These are phyloP conservation scores for Thraustochytrium striatum DNA, from an alignment of 352 stramenopile species.

Conservation along the genomic window DNA sequence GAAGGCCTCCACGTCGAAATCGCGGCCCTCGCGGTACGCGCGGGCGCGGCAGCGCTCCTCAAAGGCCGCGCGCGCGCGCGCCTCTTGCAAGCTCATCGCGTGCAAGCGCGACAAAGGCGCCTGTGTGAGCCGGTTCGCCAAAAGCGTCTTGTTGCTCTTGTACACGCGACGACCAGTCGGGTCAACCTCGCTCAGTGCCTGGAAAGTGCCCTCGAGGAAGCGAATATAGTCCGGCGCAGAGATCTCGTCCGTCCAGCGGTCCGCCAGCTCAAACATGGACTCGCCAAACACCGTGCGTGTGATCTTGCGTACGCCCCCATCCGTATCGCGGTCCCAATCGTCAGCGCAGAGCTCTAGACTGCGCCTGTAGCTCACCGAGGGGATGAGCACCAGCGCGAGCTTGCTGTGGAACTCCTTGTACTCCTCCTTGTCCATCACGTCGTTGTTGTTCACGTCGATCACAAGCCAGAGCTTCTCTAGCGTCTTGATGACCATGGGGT, in stretches of 20 bases:
- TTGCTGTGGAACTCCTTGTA: conserved; percentile 43
- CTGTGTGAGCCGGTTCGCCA: neutral
- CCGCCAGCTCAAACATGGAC: conserved; percentile 42
- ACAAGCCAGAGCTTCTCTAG: conserved; percentile 29
- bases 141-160: neutral
- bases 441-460: conserved; percentile 37
- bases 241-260: conserved; percentile 43
- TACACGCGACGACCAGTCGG: conserved; percentile 11
- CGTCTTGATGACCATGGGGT: conserved; percentile 15
- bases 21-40: conserved; percentile 6
- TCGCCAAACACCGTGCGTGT: conserved; percentile 20
- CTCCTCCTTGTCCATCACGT: conserved; percentile 20
- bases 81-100: neutral
- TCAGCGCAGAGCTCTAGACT: conserved; percentile 19
- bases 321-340: conserved; percentile 34
- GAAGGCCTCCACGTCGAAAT: conserved; percentile 22
- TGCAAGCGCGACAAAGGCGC: conserved; percentile 15
- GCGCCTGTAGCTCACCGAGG: neutral
- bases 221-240: conserved; percentile 18
- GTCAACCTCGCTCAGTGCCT: conserved; percentile 30
- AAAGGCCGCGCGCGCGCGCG: neutral
- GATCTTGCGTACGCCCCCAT: neutral
- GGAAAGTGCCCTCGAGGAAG: conserved; percentile 41
- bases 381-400: conserved; percentile 23
- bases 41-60: conserved; percentile 8